Evolutionary conservation across 495 filamentous ascomycete genomes (phyloP), one percentile per base, ranked within the genome.

Genomic region (Entonaema liquescens): DNA sequence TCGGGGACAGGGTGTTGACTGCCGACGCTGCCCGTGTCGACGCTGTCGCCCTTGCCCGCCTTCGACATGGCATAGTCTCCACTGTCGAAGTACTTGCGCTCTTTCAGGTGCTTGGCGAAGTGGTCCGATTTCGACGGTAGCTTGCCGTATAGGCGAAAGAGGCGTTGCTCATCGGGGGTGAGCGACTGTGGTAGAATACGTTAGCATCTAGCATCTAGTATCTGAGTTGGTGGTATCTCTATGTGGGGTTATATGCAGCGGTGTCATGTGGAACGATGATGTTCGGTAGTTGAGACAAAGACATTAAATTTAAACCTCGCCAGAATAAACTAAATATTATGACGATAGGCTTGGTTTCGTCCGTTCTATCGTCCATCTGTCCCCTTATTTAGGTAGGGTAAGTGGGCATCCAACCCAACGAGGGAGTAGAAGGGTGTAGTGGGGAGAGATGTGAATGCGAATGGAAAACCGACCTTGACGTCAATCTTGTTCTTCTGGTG

Each of bases 71-170:
- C 96, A 71, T 98, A 98, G 82, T 98, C 95, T 74, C 95, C 95
- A 59, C 90, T 93, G 85, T 99, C 95, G 81, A 99, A 99, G 83
- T 98, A 99, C 84, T 98, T 99, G 81, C 96, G 94, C 79, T 97
- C 94, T 88, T 97, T 87, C 78, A 99, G 89, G 80, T 98, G 97
- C 84, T 98, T 98, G 86, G 97, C 95, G 67, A 98, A 90, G 61
- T 98, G 89, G 80, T 98, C 95, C 76, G 93, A 95, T 81, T 94
- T 95, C 83, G 88, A 97, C 56, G 95, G 95, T 59, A 97, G 89
- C 81, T 98, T 98, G 80, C 95, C 95, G 79, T 99, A 99, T 33
- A 97, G 90, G 59, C 93, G 92, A 84, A 98, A 92, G 68, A 98
- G 89, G 59, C 92, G 93, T 83, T 97, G 93, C 87, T 98, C 95